Evolutionary conservation across 1,284 basidiomycete genomes (phyloP), one percentile per base, ranked within the genome.

Genomic region (Irpex sp.): DNA sequence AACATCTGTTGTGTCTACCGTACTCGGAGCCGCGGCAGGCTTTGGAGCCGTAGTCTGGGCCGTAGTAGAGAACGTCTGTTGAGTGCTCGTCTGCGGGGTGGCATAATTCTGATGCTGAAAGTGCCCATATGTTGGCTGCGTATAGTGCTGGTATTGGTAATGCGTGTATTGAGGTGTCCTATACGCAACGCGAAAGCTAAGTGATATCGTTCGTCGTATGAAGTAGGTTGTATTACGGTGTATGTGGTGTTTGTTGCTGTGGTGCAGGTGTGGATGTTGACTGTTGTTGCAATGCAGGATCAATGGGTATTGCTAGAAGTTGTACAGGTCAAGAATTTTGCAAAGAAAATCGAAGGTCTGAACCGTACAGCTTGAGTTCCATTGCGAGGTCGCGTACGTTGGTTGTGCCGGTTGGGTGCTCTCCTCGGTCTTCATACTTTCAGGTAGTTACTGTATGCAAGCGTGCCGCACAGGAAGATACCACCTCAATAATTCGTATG

Each of bases 221-320:
- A 18, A 28, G 14, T 28, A 21, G 19, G 14, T 23, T 16, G n/a
- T 21, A 14, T 60, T 60, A 61, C 60, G 60, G 52, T 23, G 60
- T 54, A 35, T 60, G 58, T 18, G 21, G 52, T 37, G 60, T 33
- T 33, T 63, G 64, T 35, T 45, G 42, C 51, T 61, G 56, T 5
- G 54, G 42, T 37, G 55, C 28, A 64, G 19, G 56, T 66, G 58
- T 6, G 72, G 45, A 14, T 63, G 42, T 42, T 45, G 82, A 75
- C 67, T 84, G 84, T 63, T 83, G 84, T 70, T 88, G 86, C 51
- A 89, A 75, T 6, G 84, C 85, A 35, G 87, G 85, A 71, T 88
- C 87, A 60, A 88, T 87, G 14, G 85, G 84, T 39, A 88, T 87
- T 68, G 85, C 85, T 78, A 67, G 21, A 23, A 36, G 33, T 23